phyloP scores from a whole-genome alignment of 768 basidiomycete species.

The Grammothele lineata region DNA sequence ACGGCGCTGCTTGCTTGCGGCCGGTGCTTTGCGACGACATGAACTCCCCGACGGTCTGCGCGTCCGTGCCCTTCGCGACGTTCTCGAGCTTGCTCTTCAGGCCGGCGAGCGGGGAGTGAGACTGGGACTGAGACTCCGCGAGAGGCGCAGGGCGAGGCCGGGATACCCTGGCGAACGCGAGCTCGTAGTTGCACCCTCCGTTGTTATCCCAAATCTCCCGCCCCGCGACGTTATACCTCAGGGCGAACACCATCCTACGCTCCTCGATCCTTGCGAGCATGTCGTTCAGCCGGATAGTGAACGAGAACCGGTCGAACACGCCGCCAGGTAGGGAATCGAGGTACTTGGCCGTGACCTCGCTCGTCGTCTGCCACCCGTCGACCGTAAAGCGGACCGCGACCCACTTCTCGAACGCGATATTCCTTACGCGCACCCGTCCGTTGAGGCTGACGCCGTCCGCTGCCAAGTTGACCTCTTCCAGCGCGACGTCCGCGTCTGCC shows the following conservation, averaged over 20 bases:
- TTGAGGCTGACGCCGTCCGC: slow-evolving; percentile 50
- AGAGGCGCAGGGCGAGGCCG: slow-evolving; percentile 17
- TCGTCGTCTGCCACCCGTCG: slow-evolving; percentile 94
- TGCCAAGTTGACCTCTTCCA: slow-evolving; percentile 54
- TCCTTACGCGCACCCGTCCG: slow-evolving; percentile 78
- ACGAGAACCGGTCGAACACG: slow-evolving; percentile 68
- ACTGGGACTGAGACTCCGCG: too few relatives aligned
- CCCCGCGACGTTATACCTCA: slow-evolving; percentile 67
- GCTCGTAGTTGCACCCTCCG: slow-evolving; percentile 68
- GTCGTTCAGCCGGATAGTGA: slow-evolving; percentile 74
- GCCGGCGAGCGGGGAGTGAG: slow-evolving; percentile 46
- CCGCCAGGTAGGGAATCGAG: slow-evolving; percentile 37
- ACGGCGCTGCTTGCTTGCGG: slow-evolving; percentile 18
- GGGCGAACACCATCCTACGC: slow-evolving; percentile 75
- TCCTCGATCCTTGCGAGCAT: slow-evolving; percentile 73
- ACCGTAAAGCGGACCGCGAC: slow-evolving; percentile 89
- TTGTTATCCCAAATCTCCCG: slow-evolving; percentile 95
- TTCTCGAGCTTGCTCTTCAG: slow-evolving; percentile 65
- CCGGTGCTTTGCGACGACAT: slow-evolving; percentile 18
- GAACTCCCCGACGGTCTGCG: slow-evolving; percentile 25
- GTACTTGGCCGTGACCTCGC: slow-evolving; percentile 82
- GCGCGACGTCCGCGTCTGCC: slow-evolving; percentile 38
- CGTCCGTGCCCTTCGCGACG: slow-evolving; percentile 38
- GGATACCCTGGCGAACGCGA: slow-evolving; percentile 50
- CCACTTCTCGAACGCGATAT: slow-evolving; percentile 84